Percentiles rank a stretch among this genome's conserved stretches.
phyloP scores from a whole-genome alignment of 2,329 filamentous ascomycete species.

The Sporothrix dimorphospora region DNA sequence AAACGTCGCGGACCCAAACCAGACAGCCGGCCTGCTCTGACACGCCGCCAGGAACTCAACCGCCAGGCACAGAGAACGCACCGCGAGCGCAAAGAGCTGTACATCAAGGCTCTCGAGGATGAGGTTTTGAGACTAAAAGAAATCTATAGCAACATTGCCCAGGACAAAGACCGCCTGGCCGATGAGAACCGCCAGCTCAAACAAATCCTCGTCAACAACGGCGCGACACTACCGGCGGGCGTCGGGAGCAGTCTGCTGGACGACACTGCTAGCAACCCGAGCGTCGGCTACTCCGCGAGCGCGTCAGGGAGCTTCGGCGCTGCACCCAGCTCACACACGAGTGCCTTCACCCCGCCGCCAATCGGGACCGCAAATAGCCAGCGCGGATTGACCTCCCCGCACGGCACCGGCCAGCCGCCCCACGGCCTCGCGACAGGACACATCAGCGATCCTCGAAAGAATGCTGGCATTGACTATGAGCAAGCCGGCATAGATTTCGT shows the following conservation, averaged over 20 bases:
- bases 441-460: constrained; percentile 40
- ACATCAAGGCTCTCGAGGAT: constrained; percentile 91
- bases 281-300: constrained; percentile 58
- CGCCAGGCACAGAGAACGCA: constrained; percentile 93
- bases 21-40: constrained; percentile 92
- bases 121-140: constrained; percentile 90
- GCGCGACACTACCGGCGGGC: constrained; percentile 44
- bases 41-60: constrained; percentile 89
- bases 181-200: constrained; percentile 81
- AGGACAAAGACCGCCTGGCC: constrained; percentile 74
- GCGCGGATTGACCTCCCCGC: constrained; percentile 30
- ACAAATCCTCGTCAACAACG: constrained; percentile 57
- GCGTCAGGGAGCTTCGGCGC: constrained; percentile 64
- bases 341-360: constrained; percentile 53
- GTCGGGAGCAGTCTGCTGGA: constrained; percentile 41
- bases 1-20: constrained; percentile 95
- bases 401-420: constrained; percentile 2
- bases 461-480: constrained; percentile 67
- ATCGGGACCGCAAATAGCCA: constrained; percentile 35
- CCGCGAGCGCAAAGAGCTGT: constrained; percentile 93
- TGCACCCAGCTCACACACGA: constrained; percentile 47
- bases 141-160: constrained; percentile 71
- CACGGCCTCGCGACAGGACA: constrained; percentile 25
- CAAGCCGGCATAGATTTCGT: constrained; percentile 89
- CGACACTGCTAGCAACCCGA: constrained; percentile 52